A percentile compares a stretch with the other conserved stretches of the same genome.
phyloP scores from a whole-genome alignment of 805 yeast genomes.

The Cyberlindnera saturnus region DNA sequence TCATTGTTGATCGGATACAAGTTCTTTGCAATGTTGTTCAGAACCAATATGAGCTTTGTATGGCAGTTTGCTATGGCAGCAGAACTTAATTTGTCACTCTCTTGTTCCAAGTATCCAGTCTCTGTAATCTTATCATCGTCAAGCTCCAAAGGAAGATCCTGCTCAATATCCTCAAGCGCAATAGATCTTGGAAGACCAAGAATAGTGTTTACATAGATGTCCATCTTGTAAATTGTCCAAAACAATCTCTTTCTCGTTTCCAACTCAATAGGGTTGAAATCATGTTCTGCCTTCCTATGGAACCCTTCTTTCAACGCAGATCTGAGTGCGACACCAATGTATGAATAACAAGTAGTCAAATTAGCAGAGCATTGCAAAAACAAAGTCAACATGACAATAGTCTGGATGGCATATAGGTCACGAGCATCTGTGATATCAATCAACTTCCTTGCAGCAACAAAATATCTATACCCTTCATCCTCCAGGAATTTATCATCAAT shows the following conservation, averaged over 20 bases:
- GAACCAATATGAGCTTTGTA: conserved; percentile 63
- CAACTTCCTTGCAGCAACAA: conserved; percentile 71
- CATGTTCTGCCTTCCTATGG: conserved; percentile 55
- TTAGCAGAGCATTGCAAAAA: conserved; percentile 87
- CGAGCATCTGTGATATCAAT: conserved; percentile 79
- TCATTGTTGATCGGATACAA: conserved; percentile 59
- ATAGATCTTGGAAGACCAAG: conserved; percentile 79
- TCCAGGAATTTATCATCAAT: conserved; percentile 35
- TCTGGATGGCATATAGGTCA: conserved; percentile 75
- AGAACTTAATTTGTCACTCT: conserved; percentile 54
- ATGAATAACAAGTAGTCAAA: conserved; percentile 80
- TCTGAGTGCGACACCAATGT: conserved; percentile 81
- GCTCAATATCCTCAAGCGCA: conserved; percentile 76
- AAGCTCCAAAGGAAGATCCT: conserved; percentile 74
- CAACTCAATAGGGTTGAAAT: conserved; percentile 67
- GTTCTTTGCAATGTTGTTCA: conserved; percentile 61
- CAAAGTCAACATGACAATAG: conserved; percentile 79
- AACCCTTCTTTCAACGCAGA: conserved; percentile 79
- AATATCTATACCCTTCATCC: conserved; percentile 77
- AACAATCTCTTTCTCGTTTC: conserved; percentile 82
- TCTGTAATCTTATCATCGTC: conserved; percentile 84
- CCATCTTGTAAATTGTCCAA: conserved; percentile 89
- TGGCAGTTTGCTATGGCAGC: conserved; percentile 83
- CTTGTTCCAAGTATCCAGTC: conserved; percentile 44
- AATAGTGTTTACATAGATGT: conserved; percentile 81